phyloP scores from a whole-genome alignment of 306 rosid genomes.

The Lotus japonicus region DNA sequence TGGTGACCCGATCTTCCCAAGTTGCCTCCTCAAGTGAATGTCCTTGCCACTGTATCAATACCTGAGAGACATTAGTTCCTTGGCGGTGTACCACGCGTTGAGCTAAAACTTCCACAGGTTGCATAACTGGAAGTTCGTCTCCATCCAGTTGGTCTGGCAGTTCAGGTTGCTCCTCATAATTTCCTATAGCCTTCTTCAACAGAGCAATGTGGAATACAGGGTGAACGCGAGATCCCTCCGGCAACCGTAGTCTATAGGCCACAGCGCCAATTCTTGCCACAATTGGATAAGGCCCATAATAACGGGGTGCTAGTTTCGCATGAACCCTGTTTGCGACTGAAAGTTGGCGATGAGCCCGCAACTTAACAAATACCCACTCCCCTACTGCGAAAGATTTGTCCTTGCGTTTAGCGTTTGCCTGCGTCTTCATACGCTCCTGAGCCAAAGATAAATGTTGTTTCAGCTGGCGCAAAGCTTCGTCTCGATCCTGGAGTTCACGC shows the following conservation, averaged over 20 bases:
- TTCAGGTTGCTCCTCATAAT: too few relatives aligned
- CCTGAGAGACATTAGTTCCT: too few relatives aligned
- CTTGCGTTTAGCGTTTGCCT: background rate
- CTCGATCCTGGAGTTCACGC: background rate
- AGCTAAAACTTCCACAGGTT: too few relatives aligned
- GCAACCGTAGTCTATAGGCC: background rate
- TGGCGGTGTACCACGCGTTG: too few relatives aligned
- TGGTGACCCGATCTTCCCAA: too few relatives aligned
- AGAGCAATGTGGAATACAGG: background rate
- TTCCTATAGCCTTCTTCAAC: too few relatives aligned
- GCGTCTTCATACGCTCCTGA: background rate
- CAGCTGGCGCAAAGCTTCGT: background rate
- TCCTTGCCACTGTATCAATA: too few relatives aligned
- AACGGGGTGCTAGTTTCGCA: background rate
- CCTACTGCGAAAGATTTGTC: background rate
- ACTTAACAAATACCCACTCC: background rate
- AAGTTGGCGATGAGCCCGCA: too few relatives aligned
- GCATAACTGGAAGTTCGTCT: too few relatives aligned
- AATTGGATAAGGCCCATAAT: background rate
- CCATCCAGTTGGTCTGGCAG: too few relatives aligned
- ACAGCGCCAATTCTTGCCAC: background rate
- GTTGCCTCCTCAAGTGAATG: too few relatives aligned
- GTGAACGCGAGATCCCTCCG: accelerated
- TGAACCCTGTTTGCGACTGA: too few relatives aligned
- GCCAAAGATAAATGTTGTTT: background rate